Evolutionary conservation across 2,329 filamentous ascomycete genomes (phyloP), one percentile per base, ranked within the genome.

Genomic region (Tolypocladium sp.): DNA sequence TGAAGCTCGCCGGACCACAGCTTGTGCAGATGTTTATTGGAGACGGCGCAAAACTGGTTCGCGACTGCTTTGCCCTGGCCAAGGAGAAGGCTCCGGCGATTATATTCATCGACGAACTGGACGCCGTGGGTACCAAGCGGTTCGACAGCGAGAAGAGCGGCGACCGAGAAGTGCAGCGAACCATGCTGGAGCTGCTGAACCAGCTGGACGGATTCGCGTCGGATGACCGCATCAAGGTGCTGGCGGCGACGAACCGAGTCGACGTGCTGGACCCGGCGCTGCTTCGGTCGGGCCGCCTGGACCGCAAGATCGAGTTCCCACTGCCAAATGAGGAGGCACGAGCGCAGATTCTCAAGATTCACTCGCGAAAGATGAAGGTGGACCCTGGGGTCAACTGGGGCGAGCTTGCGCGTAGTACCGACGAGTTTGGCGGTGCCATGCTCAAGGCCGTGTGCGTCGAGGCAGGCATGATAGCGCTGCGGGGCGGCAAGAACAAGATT

Each of bases 1-100:
- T 99, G 71, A 99, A 99, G 77, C 89, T 99, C 59, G 94, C 94
- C 61, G 94, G 94, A 56, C 94, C 95, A 6, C 94, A 99, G 77
- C 86, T 99, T 44, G 94, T 99, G 37, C 94, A 99, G 75, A 99
- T 97, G 94, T 99, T 97, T 74, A 99, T 99, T 46, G 94, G 94
- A 73, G 95, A 99, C 67, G 94, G 94, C 69, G 94, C 95, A 51
- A 99, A 99, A 78, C 84, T 99, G 37, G 94, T 99, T 49, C 90
- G 94, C 60, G 94, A 99, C 78, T 96, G 91, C 77, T 99, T 99
- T 73, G 94, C 94, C 2, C 81, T 99, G 17, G 94, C 94, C 58
- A 99, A 99, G 75, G 94, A 99, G 77, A 99, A 99, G 81, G 94
- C 94, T 0, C 95, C 94, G 0, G 92, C 94, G 60, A 99, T 99